phyloP scores from a whole-genome alignment of 192 early-diverging fungal genomes.

The Geranomyces michiganensis region DNA sequence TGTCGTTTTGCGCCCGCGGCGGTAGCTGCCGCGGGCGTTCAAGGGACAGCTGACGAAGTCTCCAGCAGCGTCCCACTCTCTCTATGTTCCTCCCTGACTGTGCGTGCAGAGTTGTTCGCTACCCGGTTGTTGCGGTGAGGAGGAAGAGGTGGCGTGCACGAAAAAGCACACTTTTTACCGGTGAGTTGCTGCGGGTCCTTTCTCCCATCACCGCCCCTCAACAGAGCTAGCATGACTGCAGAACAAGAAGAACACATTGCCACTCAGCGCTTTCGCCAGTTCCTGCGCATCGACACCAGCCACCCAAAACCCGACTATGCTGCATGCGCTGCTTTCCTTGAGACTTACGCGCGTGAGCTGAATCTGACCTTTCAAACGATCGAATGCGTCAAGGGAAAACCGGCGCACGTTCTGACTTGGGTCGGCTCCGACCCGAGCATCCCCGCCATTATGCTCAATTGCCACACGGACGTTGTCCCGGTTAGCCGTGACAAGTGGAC shows the following conservation, averaged over 20 bases:
- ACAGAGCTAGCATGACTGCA: no score
- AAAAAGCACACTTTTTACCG: no score
- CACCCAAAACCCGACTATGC: constrained; percentile 85
- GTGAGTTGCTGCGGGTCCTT: no score
- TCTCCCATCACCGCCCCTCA: no score
- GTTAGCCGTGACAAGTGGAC: constrained; percentile 77
- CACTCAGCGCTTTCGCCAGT: constrained; percentile 76
- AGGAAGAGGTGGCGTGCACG: no score
- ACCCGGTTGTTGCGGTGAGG: no score
- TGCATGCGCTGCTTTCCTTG: constrained; percentile 63
- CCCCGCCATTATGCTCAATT: constrained; percentile 75
- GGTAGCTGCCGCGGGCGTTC: no score
- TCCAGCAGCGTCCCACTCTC: no score
- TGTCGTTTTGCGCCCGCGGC: no score
- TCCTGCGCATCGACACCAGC: constrained; percentile 82
- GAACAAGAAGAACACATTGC: constrained; percentile 51
- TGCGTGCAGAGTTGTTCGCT: no score
- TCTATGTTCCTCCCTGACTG: no score
- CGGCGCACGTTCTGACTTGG: constrained; percentile 74
- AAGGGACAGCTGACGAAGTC: no score
- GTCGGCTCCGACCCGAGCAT: constrained; percentile 58
- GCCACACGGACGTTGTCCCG: constrained; percentile 91
- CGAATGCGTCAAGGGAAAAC: constrained; percentile 50
- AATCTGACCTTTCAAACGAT: constrained; percentile 9
- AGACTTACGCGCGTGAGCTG: constrained; percentile 69